phyloP scores from a whole-genome alignment of 257 asterid species.

The Solanum okadae region DNA sequence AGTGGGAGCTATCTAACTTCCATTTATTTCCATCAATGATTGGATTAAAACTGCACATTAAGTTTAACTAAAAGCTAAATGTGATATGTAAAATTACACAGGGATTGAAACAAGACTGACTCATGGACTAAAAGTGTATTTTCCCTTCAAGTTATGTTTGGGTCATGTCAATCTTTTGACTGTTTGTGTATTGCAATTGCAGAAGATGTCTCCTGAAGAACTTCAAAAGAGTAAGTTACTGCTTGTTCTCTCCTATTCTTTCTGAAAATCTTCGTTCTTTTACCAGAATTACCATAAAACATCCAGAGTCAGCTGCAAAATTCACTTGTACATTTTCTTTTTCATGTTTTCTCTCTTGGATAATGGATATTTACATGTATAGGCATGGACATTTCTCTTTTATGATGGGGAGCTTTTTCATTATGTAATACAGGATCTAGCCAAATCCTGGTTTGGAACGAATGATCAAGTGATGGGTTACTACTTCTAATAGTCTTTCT shows the following conservation, averaged over 20 bases:
- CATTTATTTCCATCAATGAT: not conserved
- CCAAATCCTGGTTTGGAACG: not conserved
- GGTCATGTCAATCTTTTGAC: not conserved
- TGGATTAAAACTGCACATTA: not conserved
- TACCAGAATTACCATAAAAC: not conserved
- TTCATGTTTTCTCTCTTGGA: not conserved
- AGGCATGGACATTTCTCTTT: not conserved
- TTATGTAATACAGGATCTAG: not conserved
- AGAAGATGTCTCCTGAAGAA: conserved; percentile 66
- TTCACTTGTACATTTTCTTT: not conserved
- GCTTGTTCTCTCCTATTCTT: not conserved
- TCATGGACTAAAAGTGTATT: not conserved
- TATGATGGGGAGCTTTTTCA: not conserved
- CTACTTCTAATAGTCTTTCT: not conserved
- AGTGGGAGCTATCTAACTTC: not conserved
- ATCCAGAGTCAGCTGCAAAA: not conserved
- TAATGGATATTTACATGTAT: not conserved
- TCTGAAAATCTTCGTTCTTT: not conserved
- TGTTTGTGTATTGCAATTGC: conserved; percentile 22
- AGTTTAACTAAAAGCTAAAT: not conserved
- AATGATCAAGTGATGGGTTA: not conserved
- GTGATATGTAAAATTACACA: not conserved
- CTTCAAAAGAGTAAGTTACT: conserved; percentile 59
- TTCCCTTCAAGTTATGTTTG: not conserved
- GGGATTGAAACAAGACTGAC: not conserved